Evolutionary conservation across 345 rosid species (phyloP).

Genomic region (Lepidium aucheri): DNA sequence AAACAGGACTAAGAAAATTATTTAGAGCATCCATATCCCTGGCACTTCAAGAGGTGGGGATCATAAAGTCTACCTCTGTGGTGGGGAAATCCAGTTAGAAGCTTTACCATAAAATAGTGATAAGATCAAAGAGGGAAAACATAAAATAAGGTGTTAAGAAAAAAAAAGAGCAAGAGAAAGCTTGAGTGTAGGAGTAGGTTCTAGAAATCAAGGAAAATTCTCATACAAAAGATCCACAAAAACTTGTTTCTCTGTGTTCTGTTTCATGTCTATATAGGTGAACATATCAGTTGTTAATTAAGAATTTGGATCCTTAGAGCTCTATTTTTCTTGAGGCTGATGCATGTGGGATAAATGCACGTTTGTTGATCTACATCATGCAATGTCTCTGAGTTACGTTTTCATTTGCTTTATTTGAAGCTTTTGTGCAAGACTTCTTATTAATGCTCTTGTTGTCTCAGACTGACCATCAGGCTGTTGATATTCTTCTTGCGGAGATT

Average conservation of each 20-base stretch:
- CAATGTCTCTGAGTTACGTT: not conserved
- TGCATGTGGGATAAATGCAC: constrained; percentile 9
- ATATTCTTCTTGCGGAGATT: constrained; percentile 93
- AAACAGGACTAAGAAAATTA: not conserved
- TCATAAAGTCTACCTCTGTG: not conserved
- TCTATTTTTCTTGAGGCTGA: constrained; percentile 9
- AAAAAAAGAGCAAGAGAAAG: not conserved
- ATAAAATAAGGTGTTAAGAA: not conserved
- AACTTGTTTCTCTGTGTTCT: not conserved
- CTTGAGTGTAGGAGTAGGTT: constrained; percentile 3
- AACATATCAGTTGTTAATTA: not conserved
- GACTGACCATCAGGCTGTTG: constrained; percentile 98
- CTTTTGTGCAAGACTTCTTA: constrained; percentile 8
- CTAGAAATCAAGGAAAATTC: not conserved
- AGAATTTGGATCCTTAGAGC: constrained; percentile 3
- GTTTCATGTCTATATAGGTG: not conserved
- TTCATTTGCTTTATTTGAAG: constrained; percentile 10
- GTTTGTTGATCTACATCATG: not conserved
- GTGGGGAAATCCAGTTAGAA: constrained; percentile 3
- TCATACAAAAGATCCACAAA: not conserved
- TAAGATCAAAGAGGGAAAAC: not conserved
- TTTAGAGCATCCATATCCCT: constrained; percentile 1
- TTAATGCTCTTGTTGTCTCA: constrained; percentile 30
- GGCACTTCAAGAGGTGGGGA: not conserved
- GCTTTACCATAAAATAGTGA: constrained; percentile 1